These are phyloP conservation scores for Ulota crispa DNA, from an alignment of 225 moss, liverwort and hornwort species.

Conservation along the genomic window DNA sequence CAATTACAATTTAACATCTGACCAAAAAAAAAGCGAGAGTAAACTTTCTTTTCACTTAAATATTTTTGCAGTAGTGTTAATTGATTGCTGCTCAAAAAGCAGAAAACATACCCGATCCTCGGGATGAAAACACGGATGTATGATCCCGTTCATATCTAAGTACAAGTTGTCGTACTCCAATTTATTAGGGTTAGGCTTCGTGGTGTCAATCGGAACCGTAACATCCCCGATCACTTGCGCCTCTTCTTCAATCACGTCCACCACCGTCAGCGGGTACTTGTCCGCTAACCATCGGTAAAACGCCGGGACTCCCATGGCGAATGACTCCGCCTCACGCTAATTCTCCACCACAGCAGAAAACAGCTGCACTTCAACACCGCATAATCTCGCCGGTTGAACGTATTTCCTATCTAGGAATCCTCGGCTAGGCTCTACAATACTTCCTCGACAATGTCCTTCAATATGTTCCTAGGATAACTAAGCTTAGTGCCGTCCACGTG, in stretches of 20 bases:
- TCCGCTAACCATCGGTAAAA: constrained; percentile 98
- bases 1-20: not conserved
- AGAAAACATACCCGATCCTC: constrained; percentile 81
- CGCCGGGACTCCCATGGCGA: constrained; percentile 92
- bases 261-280: constrained; percentile 92
- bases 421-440: not conserved
- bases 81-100: not conserved
- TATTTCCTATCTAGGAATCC: too few relatives aligned
- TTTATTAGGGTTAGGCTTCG: constrained; percentile 88
- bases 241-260: constrained; percentile 94
- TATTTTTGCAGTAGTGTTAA: too few relatives aligned
- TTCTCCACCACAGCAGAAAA: not conserved
- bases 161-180: constrained; percentile 96
- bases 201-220: constrained; percentile 81
- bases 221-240: constrained; percentile 79
- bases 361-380: constrained; percentile 8
- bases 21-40: not conserved
- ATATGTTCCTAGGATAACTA: too few relatives aligned
- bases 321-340: not conserved
- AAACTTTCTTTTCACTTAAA: not conserved
- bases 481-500: not conserved
- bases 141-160: constrained; percentile 97
- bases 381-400: not conserved
- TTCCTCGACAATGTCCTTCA: not conserved
- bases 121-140: constrained; percentile 99